phyloP scores from a whole-genome alignment of 768 basidiomycete genomes.

The Pisolithus tinctorius region DNA sequence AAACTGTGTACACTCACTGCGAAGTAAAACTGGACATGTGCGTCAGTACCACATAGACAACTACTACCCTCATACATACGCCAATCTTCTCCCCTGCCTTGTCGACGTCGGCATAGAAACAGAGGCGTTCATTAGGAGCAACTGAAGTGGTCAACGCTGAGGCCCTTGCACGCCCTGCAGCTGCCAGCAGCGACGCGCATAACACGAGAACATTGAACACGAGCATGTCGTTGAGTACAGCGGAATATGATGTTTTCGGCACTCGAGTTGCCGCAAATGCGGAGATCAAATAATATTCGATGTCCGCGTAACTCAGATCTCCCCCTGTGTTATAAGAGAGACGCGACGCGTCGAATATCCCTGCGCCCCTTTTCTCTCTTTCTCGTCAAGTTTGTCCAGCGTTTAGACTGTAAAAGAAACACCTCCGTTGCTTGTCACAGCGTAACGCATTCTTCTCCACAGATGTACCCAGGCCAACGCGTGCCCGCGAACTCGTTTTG shows the following conservation, averaged over 20 bases:
- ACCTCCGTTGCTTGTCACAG: no score
- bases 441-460: neutral
- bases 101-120: conserved; percentile 96
- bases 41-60: conserved; percentile 6
- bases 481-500: conserved; percentile 1
- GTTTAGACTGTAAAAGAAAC: no score
- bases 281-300: conserved; percentile 6
- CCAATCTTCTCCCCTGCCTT: conserved; percentile 91
- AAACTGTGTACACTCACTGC: conserved; percentile 52
- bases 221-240: conserved; percentile 13
- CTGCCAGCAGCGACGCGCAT: conserved; percentile 22
- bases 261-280: conserved; percentile 9
- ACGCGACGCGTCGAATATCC: neutral
- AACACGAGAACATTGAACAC: conserved; percentile 14
- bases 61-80: conserved; percentile 37
- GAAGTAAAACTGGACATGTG: conserved; percentile 76
- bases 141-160: conserved; percentile 78
- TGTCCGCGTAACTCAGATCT: neutral
- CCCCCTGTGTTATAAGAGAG: neutral
- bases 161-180: conserved; percentile 34
- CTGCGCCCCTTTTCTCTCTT: no score
- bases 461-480: conserved; percentile 1
- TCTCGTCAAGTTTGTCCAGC: no score
- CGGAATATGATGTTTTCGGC: conserved; percentile 12
- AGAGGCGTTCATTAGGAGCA: conserved; percentile 72